These are phyloP conservation scores for Ganoderma sinense DNA, from an alignment of 1,284 basidiomycete species.

Conservation along the genomic window DNA sequence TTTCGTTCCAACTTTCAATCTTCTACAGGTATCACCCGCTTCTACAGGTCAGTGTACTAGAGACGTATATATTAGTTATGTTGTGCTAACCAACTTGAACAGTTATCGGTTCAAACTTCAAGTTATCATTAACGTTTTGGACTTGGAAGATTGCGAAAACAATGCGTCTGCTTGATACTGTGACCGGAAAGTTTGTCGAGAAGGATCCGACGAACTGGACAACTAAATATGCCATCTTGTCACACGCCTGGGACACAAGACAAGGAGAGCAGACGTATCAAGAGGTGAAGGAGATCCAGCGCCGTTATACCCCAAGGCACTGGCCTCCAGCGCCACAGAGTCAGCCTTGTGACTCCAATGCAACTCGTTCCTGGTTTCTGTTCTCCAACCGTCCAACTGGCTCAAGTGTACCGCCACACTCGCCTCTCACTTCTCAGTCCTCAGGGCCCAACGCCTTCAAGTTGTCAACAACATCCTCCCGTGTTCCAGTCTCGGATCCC, in stretches of 20 bases:
- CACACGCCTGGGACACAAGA: neutral
- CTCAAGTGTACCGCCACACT: no score
- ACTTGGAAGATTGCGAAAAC: neutral
- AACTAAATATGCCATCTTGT: neutral
- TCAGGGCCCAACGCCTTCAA: neutral
- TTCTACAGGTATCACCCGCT: no score
- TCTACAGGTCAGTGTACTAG: no score
- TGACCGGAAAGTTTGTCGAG: neutral
- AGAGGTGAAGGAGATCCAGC: neutral
- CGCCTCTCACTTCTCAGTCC: no score
- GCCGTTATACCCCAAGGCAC: neutral
- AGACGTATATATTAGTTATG: no score
- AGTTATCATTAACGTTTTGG: no score
- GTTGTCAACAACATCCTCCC: neutral
- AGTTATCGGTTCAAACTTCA: no score
- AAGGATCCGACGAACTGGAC: neutral
- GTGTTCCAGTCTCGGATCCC: neutral
- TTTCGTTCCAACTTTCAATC: no score
- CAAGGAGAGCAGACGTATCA: neutral
- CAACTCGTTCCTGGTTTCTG: no score
- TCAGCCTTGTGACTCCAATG: neutral
- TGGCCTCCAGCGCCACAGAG: neutral
- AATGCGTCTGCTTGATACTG: neutral
- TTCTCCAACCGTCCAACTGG: no score
- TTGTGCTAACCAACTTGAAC: no score